These are phyloP conservation scores for Lodderomyces margitis DNA, from an alignment of 1,139 yeast species.

Conservation along the genomic window DNA sequence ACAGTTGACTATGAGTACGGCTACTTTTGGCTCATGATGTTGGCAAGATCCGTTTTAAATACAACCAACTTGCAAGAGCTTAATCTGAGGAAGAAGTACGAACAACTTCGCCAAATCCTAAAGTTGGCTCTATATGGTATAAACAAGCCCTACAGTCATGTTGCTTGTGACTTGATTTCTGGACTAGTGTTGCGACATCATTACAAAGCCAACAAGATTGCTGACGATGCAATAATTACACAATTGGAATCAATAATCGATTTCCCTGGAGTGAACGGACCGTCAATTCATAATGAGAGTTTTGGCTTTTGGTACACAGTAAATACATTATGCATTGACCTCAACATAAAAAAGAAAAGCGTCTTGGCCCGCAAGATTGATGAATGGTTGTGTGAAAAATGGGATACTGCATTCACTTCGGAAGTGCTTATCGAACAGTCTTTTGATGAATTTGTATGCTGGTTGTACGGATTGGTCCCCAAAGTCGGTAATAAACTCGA, in stretches of 20 bases:
- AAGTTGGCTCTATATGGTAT: constrained; percentile 46
- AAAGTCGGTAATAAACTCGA: not conserved
- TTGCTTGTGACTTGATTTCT: constrained; percentile 24
- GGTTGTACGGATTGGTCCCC: not conserved
- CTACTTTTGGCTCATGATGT: not conserved
- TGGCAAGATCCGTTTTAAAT: not conserved
- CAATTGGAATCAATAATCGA: constrained; percentile 52
- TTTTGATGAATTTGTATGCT: not conserved
- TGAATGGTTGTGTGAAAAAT: constrained; percentile 51
- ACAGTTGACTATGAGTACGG: not conserved
- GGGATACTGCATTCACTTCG: constrained; percentile 22
- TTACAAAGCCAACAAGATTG: constrained; percentile 15
- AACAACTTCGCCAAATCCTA: constrained; percentile 21
- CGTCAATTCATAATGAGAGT: constrained; percentile 46
- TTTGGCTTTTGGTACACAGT: constrained; percentile 54
- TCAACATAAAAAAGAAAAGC: constrained; percentile 22
- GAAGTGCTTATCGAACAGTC: not conserved
- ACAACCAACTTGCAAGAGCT: not conserved
- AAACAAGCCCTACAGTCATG: constrained; percentile 22
- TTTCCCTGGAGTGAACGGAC: constrained; percentile 59
- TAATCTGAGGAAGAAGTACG: not conserved
- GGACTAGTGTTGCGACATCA: constrained; percentile 16
- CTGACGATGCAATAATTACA: constrained; percentile 39
- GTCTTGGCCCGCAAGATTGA: constrained; percentile 25
- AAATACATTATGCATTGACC: constrained; percentile 31